Evolutionary conservation across 257 asterid species (phyloP).

Genomic region (Hygrophila difformis): DNA sequence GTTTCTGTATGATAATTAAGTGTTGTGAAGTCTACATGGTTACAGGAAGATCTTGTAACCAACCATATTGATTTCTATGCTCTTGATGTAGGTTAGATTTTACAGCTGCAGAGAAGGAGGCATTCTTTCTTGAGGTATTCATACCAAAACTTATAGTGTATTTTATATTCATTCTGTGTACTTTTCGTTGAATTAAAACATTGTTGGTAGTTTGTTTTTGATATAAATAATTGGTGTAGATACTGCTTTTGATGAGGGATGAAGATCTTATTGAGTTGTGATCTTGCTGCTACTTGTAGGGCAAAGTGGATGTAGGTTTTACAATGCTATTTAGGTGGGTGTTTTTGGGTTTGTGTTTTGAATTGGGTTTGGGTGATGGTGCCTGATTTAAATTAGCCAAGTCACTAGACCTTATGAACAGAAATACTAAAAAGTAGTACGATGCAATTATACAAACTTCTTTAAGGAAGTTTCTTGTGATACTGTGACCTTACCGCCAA

Average conservation of each 20-base stretch:
- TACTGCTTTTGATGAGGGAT: not conserved
- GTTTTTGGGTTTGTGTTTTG: no score
- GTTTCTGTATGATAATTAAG: no score
- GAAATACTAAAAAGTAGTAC: no score
- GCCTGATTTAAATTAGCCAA: no score
- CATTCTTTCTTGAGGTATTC: conserved; percentile 71
- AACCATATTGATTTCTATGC: conserved; percentile 14
- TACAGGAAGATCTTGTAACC: conserved; percentile 12
- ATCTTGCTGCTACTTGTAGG: conserved; percentile 1
- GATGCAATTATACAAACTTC: no score
- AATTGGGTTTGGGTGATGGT: no score
- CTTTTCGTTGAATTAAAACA: conserved; percentile 3
- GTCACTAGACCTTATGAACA: no score
- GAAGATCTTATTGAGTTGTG: not conserved
- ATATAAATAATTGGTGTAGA: conserved; percentile 3
- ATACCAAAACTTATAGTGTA: conserved; percentile 4
- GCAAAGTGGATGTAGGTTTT: no score
- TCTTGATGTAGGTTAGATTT: conserved; percentile 68
- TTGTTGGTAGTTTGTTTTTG: conserved; percentile 12
- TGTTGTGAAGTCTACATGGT: not conserved
- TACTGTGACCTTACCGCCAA: not conserved
- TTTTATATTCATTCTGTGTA: conserved; percentile 10
- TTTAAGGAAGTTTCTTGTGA: no score
- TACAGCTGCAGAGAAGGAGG: conserved; percentile 64
- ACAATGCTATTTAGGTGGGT: no score